Evolutionary conservation across 768 basidiomycete genomes (phyloP), one percentile per base, ranked within the genome.

Genomic region (Infundibulicybe gibba): DNA sequence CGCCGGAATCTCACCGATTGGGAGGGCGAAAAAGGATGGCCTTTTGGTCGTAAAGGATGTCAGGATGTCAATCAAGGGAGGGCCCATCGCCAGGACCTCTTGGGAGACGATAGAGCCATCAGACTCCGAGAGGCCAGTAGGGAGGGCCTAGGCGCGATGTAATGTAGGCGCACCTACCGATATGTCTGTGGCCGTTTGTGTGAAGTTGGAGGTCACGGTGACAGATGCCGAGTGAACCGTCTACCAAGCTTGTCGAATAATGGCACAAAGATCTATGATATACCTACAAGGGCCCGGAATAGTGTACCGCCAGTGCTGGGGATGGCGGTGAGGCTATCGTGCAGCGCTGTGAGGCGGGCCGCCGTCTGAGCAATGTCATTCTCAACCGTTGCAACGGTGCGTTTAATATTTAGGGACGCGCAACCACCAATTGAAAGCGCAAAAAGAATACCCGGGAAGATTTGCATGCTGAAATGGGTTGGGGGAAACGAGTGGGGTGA

Each of bases 311-410:
- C 58, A n/a, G 50, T 50, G 17, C 41, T 25, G 3, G 68, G 61
- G 61, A 63, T 66, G 6, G 57, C 58, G 14, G 57, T 54, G 45
- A 73, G 64, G 3, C 56, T 49, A 17, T 44, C 55, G 44, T 68
- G 58, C 12, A 71, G 59, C 19, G 52, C 50, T 9, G 56, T 63
- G 4, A 65, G 52, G 37, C 58, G 56, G 12, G 58, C 48, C 2
- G 59, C 43, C 41, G 71, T 63, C 9, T 15, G 48, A 3, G 37
- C 44, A 37, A 69, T 57, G 53, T 70, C 70, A 11, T 50, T 33
- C 45, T 63, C 42, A 19, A 72, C 59, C 20, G 61, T 43, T 1
- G 61, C 59, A 17, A 60, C 52, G 25, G 63, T n/a, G 35, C 35
- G 35, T 38, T 38, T 38, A 10, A 19, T 19, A 19, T 14, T 14